Percentiles rank a stretch among this genome's conserved stretches.
Evolutionary conservation across 352 stramenopile genomes (phyloP).

Genomic region (Pythium pectinolyticum): DNA sequence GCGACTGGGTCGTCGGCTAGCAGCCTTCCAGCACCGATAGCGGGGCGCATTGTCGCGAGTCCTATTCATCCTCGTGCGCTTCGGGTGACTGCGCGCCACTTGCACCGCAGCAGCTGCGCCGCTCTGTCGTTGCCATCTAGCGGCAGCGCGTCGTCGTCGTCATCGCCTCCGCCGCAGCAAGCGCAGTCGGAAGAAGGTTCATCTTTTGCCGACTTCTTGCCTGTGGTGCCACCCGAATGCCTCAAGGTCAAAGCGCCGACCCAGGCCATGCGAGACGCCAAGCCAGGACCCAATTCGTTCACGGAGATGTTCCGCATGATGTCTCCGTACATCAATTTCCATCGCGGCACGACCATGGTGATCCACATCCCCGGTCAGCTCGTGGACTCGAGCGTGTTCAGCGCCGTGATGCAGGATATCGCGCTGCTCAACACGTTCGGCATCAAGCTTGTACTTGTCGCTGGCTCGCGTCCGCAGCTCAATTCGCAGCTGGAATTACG

Average conservation of each 20-base stretch:
- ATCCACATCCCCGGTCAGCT: slow-evolving; percentile 95
- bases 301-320: slow-evolving; percentile 94
- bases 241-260: slow-evolving; percentile 55
- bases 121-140: neutral
- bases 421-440: slow-evolving; percentile 94
- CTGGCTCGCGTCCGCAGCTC: slow-evolving; percentile 94
- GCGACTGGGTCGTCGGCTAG: slow-evolving; percentile 22
- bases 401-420: slow-evolving; percentile 95
- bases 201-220: slow-evolving; percentile 60
- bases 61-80: neutral
- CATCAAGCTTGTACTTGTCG: slow-evolving; percentile 94
- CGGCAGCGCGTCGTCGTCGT: neutral
- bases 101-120: slow-evolving; percentile 9
- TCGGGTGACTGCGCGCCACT: no score
- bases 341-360: slow-evolving; percentile 94
- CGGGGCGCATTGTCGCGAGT: neutral
- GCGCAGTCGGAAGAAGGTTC: slow-evolving; percentile 1
- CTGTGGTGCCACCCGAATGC: slow-evolving; percentile 74
- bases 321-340: slow-evolving; percentile 98
- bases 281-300: slow-evolving; percentile 61
- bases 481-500: slow-evolving; percentile 85
- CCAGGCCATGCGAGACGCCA: slow-evolving; percentile 21
- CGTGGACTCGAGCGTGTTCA: slow-evolving; percentile 91
- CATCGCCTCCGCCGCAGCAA: neutral
- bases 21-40: slow-evolving; percentile 27